phyloP scores from a whole-genome alignment of 805 yeast genomes.

The Metschnikowia sp. region DNA sequence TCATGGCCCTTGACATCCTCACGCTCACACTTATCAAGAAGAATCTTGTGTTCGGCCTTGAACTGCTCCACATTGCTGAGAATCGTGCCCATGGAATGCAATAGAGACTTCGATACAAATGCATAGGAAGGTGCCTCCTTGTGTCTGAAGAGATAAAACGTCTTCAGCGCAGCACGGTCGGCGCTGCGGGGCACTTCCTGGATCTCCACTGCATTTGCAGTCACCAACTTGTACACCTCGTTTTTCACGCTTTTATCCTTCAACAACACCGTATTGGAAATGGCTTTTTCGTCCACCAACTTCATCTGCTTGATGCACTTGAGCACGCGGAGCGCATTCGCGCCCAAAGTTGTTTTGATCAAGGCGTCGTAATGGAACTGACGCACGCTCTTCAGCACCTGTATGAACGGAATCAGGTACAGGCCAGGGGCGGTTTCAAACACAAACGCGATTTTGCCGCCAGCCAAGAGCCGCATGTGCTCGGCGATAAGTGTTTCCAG shows the following conservation, averaged over 20 bases:
- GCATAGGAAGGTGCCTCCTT: conserved; percentile 37
- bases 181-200: conserved; percentile 93
- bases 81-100: conserved; percentile 51
- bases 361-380: conserved; percentile 53
- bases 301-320: conserved; percentile 70
- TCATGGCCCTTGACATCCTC: conserved; percentile 88
- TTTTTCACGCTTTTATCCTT: conserved; percentile 75
- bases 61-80: conserved; percentile 49
- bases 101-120: conserved; percentile 38
- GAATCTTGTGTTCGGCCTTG: conserved; percentile 58
- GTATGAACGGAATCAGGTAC: conserved; percentile 61
- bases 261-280: conserved; percentile 71
- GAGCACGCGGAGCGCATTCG: conserved; percentile 65
- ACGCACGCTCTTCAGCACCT: conserved; percentile 45
- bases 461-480: conserved; percentile 67
- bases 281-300: conserved; percentile 79
- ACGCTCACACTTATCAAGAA: conserved; percentile 78
- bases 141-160: conserved; percentile 78
- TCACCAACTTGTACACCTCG: conserved; percentile 61
- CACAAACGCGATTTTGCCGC: conserved; percentile 54
- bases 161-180: conserved; percentile 87
- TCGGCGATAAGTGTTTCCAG: conserved; percentile 43
- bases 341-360: conserved; percentile 60
- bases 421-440: conserved; percentile 51
- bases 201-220: conserved; percentile 71